Conservation (phyloP, 2,329 filamentous ascomycete species). For the Colletotrichum magnum region DNA sequence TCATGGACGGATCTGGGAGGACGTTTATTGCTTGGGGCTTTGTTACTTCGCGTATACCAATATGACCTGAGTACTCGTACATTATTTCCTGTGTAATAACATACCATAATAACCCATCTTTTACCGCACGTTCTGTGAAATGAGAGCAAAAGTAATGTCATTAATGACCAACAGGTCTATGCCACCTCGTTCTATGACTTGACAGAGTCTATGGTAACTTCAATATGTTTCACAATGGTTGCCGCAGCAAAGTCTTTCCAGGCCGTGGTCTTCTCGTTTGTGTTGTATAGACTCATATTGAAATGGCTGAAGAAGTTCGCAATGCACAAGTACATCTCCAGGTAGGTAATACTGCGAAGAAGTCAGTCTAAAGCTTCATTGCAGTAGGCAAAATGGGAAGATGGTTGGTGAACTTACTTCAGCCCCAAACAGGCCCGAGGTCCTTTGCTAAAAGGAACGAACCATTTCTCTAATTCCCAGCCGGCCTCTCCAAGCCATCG, state of each 20-base stretch:
- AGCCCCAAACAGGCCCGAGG: conserved; percentile 10
- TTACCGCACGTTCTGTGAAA: too few relatives aligned
- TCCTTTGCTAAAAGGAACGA: conserved; percentile 19
- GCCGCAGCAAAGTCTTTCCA: conserved; percentile 17
- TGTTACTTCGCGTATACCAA: too few relatives aligned
- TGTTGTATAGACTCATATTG: conserved; percentile 11
- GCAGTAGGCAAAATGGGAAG: too few relatives aligned
- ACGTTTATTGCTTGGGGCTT: too few relatives aligned
- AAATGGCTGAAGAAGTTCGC: conserved; percentile 22
- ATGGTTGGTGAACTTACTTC: neutral
- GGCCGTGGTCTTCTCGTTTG: neutral
- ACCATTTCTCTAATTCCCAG: conserved; percentile 15
- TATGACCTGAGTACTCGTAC: too few relatives aligned
- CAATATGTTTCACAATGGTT: neutral
- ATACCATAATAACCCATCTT: too few relatives aligned
- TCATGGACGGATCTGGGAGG: too few relatives aligned
- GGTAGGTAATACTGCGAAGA: neutral
- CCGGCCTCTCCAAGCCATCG: conserved; percentile 16
- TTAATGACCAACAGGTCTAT: too few relatives aligned
- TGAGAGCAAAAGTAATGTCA: too few relatives aligned
- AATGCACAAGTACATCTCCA: conserved; percentile 17
- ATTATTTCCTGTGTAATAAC: too few relatives aligned
- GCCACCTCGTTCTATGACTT: neutral
- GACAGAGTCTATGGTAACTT: conserved; percentile 5
- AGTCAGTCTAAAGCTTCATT: neutral